Percentiles rank a stretch among this genome's conserved stretches.
Conservation (phyloP, 1,139 yeast genomes). For the Suhomyces bolitotheri region DNA sequence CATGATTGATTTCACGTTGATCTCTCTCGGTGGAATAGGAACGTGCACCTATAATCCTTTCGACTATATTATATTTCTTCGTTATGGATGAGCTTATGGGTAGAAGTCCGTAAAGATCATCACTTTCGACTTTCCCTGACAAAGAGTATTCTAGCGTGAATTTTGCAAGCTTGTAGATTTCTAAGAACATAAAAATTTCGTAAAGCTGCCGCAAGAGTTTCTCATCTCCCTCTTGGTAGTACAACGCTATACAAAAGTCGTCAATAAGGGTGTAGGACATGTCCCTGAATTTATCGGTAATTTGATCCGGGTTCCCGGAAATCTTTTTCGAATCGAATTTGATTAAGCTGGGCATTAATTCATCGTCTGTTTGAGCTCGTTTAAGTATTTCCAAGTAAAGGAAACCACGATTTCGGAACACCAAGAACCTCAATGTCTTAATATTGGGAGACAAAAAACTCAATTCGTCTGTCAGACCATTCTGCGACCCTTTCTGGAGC, state of each 20-base stretch:
- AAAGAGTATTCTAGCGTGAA: constrained; percentile 65
- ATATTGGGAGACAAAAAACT: constrained; percentile 64
- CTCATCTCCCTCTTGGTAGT: constrained; percentile 66
- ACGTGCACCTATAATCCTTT: constrained; percentile 1
- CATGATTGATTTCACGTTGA: constrained; percentile 6
- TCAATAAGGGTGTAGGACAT: constrained; percentile 50
- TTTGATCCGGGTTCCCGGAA: constrained; percentile 22
- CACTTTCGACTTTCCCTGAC: constrained; percentile 48
- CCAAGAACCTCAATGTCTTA: constrained; percentile 70
- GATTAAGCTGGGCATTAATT: constrained; percentile 5
- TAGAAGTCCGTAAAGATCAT: constrained; percentile 42
- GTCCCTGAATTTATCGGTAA: constrained; percentile 16
- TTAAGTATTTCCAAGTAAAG: constrained; percentile 55
- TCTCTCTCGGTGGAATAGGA: neutral
- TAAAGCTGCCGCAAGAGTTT: constrained; percentile 48
- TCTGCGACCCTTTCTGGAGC: constrained; percentile 40
- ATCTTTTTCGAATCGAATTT: constrained; percentile 4
- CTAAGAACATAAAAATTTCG: constrained; percentile 51
- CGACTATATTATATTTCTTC: constrained; percentile 12
- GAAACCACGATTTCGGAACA: constrained; percentile 79
- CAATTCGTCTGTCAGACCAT: constrained; percentile 41
- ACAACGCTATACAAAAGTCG: constrained; percentile 55
- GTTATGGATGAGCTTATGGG: constrained; percentile 23
- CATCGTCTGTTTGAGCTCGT: constrained; percentile 9
- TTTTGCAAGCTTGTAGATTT: constrained; percentile 54